phyloP scores from a whole-genome alignment of 2,329 filamentous ascomycete genomes.

The Xylaria sp. region DNA sequence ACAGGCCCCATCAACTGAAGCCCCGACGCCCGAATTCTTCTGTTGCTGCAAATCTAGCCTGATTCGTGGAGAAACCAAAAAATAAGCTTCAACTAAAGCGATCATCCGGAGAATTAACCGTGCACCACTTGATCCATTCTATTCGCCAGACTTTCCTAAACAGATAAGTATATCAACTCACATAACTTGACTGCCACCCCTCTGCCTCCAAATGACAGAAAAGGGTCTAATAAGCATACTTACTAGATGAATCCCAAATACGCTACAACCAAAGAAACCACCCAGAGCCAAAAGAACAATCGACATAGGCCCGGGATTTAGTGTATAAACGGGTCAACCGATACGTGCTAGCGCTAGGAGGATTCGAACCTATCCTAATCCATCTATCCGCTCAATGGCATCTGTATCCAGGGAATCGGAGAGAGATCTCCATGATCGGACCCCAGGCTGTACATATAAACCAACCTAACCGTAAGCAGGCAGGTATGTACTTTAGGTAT shows the following conservation, averaged over 20 bases:
- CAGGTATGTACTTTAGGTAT: too few relatives aligned
- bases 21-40: background rate
- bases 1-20: background rate
- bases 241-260: too few relatives aligned
- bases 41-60: background rate
- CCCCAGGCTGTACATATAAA: background rate
- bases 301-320: background rate
- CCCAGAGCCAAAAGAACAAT: background rate
- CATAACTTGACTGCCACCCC: background rate
- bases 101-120: background rate
- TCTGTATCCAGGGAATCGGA: background rate
- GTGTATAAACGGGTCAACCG: too few relatives aligned
- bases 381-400: background rate
- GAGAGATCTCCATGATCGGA: background rate
- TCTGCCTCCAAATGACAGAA: too few relatives aligned
- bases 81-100: background rate
- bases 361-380: background rate
- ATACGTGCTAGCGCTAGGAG: too few relatives aligned
- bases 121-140: background rate
- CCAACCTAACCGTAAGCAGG: too few relatives aligned
- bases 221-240: background rate
- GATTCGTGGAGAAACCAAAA: conserved; percentile 39
- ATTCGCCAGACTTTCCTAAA: background rate
- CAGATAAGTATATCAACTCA: background rate
- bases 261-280: background rate